phyloP scores from a whole-genome alignment of 2,329 filamentous ascomycete genomes.

The Fusarium sp. region DNA sequence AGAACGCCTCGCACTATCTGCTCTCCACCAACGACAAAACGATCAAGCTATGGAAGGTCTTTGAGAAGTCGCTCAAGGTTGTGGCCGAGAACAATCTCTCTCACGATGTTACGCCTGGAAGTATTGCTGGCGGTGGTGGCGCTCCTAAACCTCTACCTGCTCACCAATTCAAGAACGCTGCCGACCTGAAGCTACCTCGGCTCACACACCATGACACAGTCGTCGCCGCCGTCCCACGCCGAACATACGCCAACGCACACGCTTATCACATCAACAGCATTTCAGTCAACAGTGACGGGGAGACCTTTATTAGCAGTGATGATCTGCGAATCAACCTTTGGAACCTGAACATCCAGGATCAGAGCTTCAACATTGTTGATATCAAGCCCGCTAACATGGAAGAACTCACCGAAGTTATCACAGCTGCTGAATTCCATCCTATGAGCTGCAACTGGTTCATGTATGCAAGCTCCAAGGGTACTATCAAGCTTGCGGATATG shows the following conservation, averaged over 20 bases:
- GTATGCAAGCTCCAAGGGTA: conserved; percentile 99
- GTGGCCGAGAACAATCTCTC: conserved; percentile 99
- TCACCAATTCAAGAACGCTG: conserved; percentile 81
- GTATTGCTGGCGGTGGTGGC: conserved; percentile 79
- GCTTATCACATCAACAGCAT: conserved; percentile 99
- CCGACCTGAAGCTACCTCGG: conserved; percentile 90
- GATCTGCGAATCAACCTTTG: conserved; percentile 97
- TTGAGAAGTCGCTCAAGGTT: conserved; percentile 98
- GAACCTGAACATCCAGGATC: conserved; percentile 99
- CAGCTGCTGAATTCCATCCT: conserved; percentile 96
- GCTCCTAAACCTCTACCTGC: conserved; percentile 75
- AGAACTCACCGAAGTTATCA: conserved; percentile 98
- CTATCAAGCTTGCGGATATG: conserved; percentile 99
- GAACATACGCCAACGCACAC: conserved; percentile 97
- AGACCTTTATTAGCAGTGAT: conserved; percentile 99
- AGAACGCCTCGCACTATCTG: conserved; percentile 98
- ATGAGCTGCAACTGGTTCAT: conserved; percentile 99
- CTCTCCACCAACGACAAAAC: conserved; percentile 99
- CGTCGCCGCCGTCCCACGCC: conserved; percentile 92
- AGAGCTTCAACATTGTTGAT: conserved; percentile 99
- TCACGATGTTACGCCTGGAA: conserved; percentile 86
- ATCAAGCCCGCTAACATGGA: conserved; percentile 99
- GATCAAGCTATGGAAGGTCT: conserved; percentile 99
- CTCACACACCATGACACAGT: conserved; percentile 99
- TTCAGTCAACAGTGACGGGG: conserved; percentile 99